These are phyloP conservation scores for Debaryomyces subglobosus DNA, from an alignment of 1,139 yeast genomes.

Conservation along the genomic window DNA sequence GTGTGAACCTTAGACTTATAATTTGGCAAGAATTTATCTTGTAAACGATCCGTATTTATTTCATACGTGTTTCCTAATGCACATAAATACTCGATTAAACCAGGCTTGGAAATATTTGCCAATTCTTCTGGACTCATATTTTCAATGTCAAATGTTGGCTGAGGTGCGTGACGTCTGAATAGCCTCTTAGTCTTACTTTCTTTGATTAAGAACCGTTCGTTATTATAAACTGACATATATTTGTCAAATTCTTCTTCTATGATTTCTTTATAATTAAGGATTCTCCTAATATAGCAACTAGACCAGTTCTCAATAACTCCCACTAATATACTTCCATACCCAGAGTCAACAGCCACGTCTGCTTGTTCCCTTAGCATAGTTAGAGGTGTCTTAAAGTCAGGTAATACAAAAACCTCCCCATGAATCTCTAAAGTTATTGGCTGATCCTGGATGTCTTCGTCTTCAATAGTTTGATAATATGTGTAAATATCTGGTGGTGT, in stretches of 20 bases:
- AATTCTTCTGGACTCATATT: constrained; percentile 50
- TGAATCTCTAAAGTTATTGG: constrained; percentile 65
- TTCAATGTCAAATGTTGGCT: constrained; percentile 36
- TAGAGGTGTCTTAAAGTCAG: constrained; percentile 55
- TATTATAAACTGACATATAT: constrained; percentile 47
- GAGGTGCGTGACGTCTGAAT: constrained; percentile 37
- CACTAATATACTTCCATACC: constrained; percentile 77
- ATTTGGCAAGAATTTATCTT: constrained; percentile 71
- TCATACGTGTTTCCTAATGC: constrained; percentile 87
- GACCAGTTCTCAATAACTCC: constrained; percentile 85
- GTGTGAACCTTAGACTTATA: constrained; percentile 69
- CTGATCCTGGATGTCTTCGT: constrained; percentile 52
- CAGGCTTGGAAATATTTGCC: constrained; percentile 67
- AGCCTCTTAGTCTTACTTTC: constrained; percentile 49
- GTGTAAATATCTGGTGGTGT: constrained; percentile 68
- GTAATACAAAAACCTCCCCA: constrained; percentile 69
- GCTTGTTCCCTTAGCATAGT: constrained; percentile 87
- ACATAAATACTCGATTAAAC: constrained; percentile 77
- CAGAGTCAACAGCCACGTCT: constrained; percentile 89
- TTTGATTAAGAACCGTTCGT: constrained; percentile 41
- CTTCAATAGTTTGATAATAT: constrained; percentile 45
- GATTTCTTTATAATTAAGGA: constrained; percentile 58
- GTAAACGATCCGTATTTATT: constrained; percentile 79
- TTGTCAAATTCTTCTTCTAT: constrained; percentile 60
- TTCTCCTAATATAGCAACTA: constrained; percentile 60